phyloP scores from a whole-genome alignment of 805 yeast genomes.

The Starmerella apis region DNA sequence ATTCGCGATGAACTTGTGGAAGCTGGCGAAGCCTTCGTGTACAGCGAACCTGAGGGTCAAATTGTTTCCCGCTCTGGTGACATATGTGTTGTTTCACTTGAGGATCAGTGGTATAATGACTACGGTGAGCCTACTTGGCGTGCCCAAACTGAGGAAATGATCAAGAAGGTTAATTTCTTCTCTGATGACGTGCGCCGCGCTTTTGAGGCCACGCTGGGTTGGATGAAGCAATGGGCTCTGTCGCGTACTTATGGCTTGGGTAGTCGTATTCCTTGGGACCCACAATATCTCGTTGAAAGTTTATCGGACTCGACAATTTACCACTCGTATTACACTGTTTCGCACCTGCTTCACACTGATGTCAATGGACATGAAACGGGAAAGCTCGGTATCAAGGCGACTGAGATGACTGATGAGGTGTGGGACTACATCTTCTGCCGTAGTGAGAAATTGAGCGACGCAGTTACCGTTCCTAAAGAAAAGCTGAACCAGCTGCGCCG shows the following conservation, averaged over 20 bases:
- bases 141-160: constrained; percentile 64
- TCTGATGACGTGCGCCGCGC: constrained; percentile 78
- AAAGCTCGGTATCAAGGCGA: constrained; percentile 60
- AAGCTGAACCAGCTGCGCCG: constrained; percentile 68
- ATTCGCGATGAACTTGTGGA: constrained; percentile 73
- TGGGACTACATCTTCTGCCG: constrained; percentile 83
- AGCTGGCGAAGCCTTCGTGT: constrained; percentile 70
- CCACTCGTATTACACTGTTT: constrained; percentile 87
- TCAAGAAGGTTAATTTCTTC: constrained; percentile 65
- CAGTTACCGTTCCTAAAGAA: constrained; percentile 49
- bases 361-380: constrained; percentile 72
- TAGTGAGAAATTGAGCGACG: constrained; percentile 43
- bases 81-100: constrained; percentile 89
- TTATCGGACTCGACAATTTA: constrained; percentile 92
- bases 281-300: constrained; percentile 83
- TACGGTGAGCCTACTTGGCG: constrained; percentile 95
- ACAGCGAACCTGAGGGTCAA: constrained; percentile 85
- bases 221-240: constrained; percentile 98
- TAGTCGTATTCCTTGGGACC: constrained; percentile 93
- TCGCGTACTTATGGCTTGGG: constrained; percentile 95
- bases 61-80: constrained; percentile 95
- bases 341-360: constrained; percentile 77
- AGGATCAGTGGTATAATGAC: constrained; percentile 97
- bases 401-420: constrained; percentile 83
- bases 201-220: constrained; percentile 84